Base-by-base conservation (phyloP, 306 rosid species). In the Oxytropis ochrocephala region DNA sequence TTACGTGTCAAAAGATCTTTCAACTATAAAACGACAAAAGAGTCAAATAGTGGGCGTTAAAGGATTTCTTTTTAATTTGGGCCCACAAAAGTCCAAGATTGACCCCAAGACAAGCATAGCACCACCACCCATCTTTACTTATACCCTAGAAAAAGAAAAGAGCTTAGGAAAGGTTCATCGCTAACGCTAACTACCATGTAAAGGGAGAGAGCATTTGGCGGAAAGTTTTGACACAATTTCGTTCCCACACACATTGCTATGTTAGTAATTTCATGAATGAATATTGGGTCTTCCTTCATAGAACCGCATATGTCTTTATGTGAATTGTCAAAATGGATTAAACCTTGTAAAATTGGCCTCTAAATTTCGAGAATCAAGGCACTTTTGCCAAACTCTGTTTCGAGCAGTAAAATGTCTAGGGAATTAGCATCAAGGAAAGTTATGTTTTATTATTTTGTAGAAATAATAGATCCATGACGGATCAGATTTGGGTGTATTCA, bases 81-180 rank as follows among this genome's bases (percentile, higher is more conserved):
- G 66, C 86, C 84, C 85, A 75, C 85, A 77, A 76, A 83, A 82
- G 82, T 74, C 65, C 56, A 7, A 56, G 35, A 42, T 76, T 75
- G 79, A 18, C 76, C 81, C 64, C 70, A 75, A 43, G 65, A 69
- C 69, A 75, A 69, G 48, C 78, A 71, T 52, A 53, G 66, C 82
- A 61, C 78, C 82, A 61, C 78, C 62, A 30, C 38, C 7, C 38
- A 35, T 62, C 69, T 81, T 67, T 67, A 36, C 8, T 79, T 73
- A 72, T 69, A 42, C 75, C 73, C 43, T 76, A 36, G 30, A 62
- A 48, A 62, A 21, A 11, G 24, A 41, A 18, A 18, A 1, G 59
- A 27, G 88, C 83, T 77, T 61, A 53, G 67, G 70, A 87, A 90
- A 85, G 94, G 60, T 77, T 83, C 81, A 85, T 85, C 47, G 87